Evolutionary conservation across 768 basidiomycete species (phyloP).

Genomic region (Auricularia heimuer): DNA sequence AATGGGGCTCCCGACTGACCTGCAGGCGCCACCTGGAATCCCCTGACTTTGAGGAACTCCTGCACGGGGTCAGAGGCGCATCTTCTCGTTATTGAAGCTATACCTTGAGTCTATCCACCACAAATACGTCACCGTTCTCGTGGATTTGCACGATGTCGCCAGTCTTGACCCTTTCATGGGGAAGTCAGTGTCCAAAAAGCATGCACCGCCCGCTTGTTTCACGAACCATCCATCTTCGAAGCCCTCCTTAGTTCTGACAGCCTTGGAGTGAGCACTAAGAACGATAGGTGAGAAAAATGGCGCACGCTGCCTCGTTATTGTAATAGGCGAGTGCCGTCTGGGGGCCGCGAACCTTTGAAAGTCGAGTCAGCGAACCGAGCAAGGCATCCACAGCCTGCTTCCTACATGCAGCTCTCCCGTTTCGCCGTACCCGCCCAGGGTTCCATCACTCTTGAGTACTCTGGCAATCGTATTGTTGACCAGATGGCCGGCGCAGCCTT

Average conservation of each 20-base stretch:
- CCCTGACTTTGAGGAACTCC: slow-evolving; percentile 24
- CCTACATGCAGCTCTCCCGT: slow-evolving; percentile 50
- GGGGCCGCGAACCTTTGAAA: slow-evolving; percentile 27
- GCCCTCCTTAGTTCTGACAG: slow-evolving; percentile 50
- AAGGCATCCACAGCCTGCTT: too few species aligned
- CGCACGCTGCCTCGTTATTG: slow-evolving; percentile 53
- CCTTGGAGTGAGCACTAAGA: background rate
- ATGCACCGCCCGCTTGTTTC: too few species aligned
- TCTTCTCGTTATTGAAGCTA: background rate
- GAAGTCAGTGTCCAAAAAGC: background rate
- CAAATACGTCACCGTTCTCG: slow-evolving; percentile 44
- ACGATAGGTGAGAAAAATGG: slow-evolving; percentile 5
- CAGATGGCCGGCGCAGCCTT: slow-evolving; percentile 50
- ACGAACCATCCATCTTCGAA: slow-evolving; percentile 51
- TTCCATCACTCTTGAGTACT: slow-evolving; percentile 49
- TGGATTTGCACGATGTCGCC: slow-evolving; percentile 55
- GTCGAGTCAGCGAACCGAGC: background rate
- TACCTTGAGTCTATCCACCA: slow-evolving; percentile 57
- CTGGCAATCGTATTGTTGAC: slow-evolving; percentile 47
- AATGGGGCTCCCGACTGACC: background rate
- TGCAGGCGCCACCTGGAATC: slow-evolving; percentile 68
- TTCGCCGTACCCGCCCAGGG: slow-evolving; percentile 44
- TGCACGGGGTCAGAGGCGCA: background rate
- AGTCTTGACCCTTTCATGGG: slow-evolving; percentile 40
- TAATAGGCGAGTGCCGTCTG: slow-evolving; percentile 48